phyloP scores from a whole-genome alignment of 768 basidiomycete species.

The Trametopsis cervina region DNA sequence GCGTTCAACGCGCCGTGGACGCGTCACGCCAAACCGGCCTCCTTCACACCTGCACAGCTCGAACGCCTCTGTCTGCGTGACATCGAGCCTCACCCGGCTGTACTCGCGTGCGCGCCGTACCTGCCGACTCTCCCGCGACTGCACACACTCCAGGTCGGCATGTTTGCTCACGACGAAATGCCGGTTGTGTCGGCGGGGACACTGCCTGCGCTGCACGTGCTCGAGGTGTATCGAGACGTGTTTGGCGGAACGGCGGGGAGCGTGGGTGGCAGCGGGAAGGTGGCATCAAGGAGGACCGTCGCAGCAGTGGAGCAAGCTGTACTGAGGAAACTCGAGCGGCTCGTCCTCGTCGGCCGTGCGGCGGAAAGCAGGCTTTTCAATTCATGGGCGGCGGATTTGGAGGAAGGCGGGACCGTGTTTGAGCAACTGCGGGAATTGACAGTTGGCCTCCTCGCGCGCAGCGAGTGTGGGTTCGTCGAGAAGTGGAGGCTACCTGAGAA shows the following conservation, averaged over 20 bases:
- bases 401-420: neutral
- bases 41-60: conserved; percentile 8
- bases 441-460: neutral
- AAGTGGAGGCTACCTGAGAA: conserved; percentile 11
- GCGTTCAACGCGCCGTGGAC: conserved; percentile 10
- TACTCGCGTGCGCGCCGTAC: conserved; percentile 9
- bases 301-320: conserved; percentile 2
- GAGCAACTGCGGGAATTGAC: neutral
- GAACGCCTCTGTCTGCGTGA: conserved; percentile 9
- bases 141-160: conserved; percentile 4
- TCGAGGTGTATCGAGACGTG: conserved; percentile 7
- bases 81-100: conserved; percentile 7
- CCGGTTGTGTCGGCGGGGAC: neutral
- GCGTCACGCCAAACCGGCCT: conserved; percentile 11
- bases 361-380: neutral
- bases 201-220: neutral
- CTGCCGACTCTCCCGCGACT: conserved; percentile 11
- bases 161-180: conserved; percentile 5
- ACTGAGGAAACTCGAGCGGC: conserved; percentile 2
- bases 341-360: conserved; percentile 4
- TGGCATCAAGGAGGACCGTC: neutral
- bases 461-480: neutral
- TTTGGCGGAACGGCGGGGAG: no score
- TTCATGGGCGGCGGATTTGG: conserved; percentile 3
- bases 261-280: no score